phyloP scores from a whole-genome alignment of 345 rosid species.

The Camelina sativa region DNA sequence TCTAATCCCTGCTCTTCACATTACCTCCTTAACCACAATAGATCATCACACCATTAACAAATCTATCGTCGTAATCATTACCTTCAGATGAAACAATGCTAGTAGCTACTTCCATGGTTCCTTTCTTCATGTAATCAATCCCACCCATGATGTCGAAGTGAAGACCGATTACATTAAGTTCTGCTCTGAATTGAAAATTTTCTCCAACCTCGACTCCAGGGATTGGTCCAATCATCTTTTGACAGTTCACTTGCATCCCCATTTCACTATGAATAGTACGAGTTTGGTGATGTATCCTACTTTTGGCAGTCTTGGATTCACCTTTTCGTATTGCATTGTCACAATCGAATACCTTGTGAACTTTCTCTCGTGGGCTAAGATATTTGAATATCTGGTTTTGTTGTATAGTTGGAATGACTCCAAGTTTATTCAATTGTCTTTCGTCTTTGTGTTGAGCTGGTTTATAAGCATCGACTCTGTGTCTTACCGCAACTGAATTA shows the following conservation, averaged over 20 bases:
- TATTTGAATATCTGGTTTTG: not conserved
- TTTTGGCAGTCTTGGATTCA: not conserved
- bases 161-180: constrained; percentile 75
- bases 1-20: constrained; percentile 38
- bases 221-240: constrained; percentile 62
- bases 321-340: not conserved
- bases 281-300: not conserved
- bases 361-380: constrained; percentile 20
- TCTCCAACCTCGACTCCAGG: constrained; percentile 93
- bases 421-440: not conserved
- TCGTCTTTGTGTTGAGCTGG: not conserved
- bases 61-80: no score
- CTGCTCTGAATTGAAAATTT: constrained; percentile 69
- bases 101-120: no score
- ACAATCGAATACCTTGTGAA: not conserved
- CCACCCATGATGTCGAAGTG: constrained; percentile 76
- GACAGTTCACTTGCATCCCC: constrained; percentile 47
- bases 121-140: constrained; percentile 54
- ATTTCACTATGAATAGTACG: not conserved
- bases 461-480: not conserved
- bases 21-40: constrained; percentile 86
- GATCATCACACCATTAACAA: constrained; percentile 52
- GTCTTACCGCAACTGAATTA: constrained; percentile 16
- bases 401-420: not conserved
- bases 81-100: no score